Evolutionary conservation across 2,329 filamentous ascomycete genomes (phyloP).

Genomic region (Colletotrichum viniferum): DNA sequence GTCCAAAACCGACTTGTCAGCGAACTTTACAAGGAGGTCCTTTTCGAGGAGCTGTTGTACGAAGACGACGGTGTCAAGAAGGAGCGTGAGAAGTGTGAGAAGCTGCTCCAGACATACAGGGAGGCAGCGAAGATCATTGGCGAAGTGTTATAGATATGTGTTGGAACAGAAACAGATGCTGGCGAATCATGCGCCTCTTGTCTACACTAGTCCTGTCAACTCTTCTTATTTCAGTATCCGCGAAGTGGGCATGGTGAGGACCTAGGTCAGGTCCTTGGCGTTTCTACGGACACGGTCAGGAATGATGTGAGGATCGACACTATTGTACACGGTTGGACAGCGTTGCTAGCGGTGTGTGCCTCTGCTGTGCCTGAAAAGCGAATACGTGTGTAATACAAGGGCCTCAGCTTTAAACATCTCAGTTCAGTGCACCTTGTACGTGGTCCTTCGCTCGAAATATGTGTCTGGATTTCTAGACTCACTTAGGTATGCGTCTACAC

Average conservation of each 20-base stretch:
- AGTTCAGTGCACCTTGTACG: not conserved
- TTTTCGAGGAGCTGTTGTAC: conserved; percentile 93
- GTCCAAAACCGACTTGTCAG: conserved; percentile 97
- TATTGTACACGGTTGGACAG: not conserved
- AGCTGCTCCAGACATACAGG: conserved; percentile 90
- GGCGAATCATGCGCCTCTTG: not conserved
- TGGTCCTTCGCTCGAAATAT: not conserved
- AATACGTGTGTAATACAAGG: conserved; percentile 10
- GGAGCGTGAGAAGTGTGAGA: conserved; percentile 98
- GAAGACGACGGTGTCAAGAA: conserved; percentile 98
- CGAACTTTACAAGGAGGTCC: conserved; percentile 88
- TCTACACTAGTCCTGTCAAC: not conserved
- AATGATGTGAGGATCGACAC: not conserved
- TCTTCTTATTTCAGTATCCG: conserved; percentile 1
- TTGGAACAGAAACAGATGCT: conserved; percentile 10
- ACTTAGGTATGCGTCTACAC: not conserved
- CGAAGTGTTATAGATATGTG: conserved; percentile 75
- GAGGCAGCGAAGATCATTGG: conserved; percentile 98
- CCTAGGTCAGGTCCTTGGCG: not conserved
- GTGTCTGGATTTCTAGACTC: not conserved
- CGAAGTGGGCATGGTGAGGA: not conserved
- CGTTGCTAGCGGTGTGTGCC: not conserved
- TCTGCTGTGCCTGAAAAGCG: not conserved
- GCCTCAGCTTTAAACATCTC: not conserved
- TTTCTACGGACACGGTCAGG: not conserved